phyloP scores from a whole-genome alignment of 129 eudicot genomes.

The Arctium minus region DNA sequence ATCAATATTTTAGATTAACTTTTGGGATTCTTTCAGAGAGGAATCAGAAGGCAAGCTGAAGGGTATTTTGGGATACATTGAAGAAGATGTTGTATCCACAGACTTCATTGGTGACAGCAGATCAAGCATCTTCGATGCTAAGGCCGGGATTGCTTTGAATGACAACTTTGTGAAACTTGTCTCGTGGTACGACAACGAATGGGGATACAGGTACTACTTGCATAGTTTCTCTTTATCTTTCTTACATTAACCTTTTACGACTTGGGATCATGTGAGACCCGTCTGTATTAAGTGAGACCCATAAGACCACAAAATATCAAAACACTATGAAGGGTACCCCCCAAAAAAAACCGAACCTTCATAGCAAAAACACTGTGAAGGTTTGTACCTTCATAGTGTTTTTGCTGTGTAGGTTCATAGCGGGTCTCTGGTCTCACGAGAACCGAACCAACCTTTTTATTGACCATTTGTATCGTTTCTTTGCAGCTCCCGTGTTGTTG shows the following conservation, averaged over 20 bases:
- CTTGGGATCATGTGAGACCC: neutral
- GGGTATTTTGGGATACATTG: slow-evolving; percentile 82
- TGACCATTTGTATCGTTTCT: neutral
- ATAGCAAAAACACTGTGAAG: no score
- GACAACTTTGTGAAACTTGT: slow-evolving; percentile 74
- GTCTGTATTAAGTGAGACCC: no score
- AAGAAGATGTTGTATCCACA: slow-evolving; percentile 82
- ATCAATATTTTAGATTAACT: neutral
- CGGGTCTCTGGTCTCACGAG: no score
- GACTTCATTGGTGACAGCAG: slow-evolving; percentile 92
- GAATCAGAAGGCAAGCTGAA: slow-evolving; percentile 80
- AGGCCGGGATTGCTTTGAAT: slow-evolving; percentile 92
- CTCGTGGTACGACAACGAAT: slow-evolving; percentile 88
- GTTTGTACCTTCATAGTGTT: no score
- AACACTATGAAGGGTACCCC: no score
- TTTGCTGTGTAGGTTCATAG: no score
- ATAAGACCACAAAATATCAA: no score
- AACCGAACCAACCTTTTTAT: no score
- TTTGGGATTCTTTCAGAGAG: slow-evolving; percentile 45
- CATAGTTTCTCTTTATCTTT: neutral
- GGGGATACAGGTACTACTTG: slow-evolving; percentile 76
- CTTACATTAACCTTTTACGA: neutral
- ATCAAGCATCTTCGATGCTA: slow-evolving; percentile 90
- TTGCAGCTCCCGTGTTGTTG: slow-evolving; percentile 82
- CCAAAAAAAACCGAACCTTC: no score